phyloP scores from a whole-genome alignment of 768 basidiomycete species.

The Lactarius quietus region DNA sequence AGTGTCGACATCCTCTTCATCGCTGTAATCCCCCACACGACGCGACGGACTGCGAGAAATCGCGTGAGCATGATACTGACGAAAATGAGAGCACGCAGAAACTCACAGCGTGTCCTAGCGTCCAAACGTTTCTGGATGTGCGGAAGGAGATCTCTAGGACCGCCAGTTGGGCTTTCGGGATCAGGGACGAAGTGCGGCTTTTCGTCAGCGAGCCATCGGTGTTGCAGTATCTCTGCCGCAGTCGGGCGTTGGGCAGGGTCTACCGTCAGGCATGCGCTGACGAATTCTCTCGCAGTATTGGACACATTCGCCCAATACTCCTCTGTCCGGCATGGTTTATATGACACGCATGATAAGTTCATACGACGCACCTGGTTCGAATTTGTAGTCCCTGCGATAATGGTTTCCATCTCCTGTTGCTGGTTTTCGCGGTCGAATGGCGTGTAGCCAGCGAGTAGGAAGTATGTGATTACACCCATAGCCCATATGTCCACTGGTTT shows the following conservation, averaged over 20 bases:
- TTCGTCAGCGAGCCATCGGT: constrained; percentile 75
- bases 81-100: not conserved
- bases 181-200: constrained; percentile 70
- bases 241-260: no score
- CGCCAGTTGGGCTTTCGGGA: constrained; percentile 51
- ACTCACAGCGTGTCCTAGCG: constrained; percentile 46
- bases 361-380: constrained; percentile 55
- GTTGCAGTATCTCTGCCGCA: constrained; percentile 61
- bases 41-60: constrained; percentile 68
- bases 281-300: constrained; percentile 78
- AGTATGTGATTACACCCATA: constrained; percentile 98
- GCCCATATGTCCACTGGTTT: constrained; percentile 97
- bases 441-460: constrained; percentile 91
- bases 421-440: constrained; percentile 93
- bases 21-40: constrained; percentile 82
- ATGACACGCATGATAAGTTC: not conserved
- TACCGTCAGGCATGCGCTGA: constrained; percentile 75
- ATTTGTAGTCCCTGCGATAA: constrained; percentile 92
- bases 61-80: constrained; percentile 12
- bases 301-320: constrained; percentile 90
- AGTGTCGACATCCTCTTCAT: constrained; percentile 73
- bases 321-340: constrained; percentile 36
- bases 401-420: constrained; percentile 91
- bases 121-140: constrained; percentile 88
- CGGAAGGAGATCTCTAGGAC: constrained; percentile 76